These are phyloP conservation scores for Phlegmacium glaucopus DNA, from an alignment of 768 basidiomycete genomes.

Conservation along the genomic window DNA sequence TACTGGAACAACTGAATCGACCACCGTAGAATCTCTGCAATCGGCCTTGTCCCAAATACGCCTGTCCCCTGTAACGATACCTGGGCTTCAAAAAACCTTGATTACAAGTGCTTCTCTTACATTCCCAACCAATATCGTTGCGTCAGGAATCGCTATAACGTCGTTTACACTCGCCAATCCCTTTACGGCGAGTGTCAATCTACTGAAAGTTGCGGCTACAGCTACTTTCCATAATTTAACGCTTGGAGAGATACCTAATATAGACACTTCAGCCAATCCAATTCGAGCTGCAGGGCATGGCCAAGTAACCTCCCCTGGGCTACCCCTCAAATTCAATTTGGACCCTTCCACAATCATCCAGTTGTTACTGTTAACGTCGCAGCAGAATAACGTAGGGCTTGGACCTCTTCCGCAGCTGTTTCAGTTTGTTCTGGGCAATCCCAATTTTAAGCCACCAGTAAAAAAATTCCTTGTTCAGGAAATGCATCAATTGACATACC, in stretches of 20 bases:
- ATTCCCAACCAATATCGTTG: slow-evolving; percentile 60
- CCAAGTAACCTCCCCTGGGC: slow-evolving; percentile 48
- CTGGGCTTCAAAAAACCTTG: slow-evolving; percentile 59
- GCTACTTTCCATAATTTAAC: slow-evolving; percentile 54
- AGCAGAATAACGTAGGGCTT: slow-evolving; percentile 54
- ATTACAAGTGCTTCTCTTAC: slow-evolving; percentile 52
- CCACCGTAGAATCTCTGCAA: slow-evolving; percentile 58
- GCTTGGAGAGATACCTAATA: slow-evolving; percentile 55
- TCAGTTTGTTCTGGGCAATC: slow-evolving; percentile 49
- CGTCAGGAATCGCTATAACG: slow-evolving; percentile 56
- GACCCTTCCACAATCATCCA: slow-evolving; percentile 60
- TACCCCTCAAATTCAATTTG: slow-evolving; percentile 64
- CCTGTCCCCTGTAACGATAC: slow-evolving; percentile 60
- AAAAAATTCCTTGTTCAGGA: slow-evolving; percentile 6
- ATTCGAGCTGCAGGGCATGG: slow-evolving; percentile 59
- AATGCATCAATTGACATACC: not conserved
- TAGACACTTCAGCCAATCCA: slow-evolving; percentile 52
- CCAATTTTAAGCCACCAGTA: slow-evolving; percentile 50
- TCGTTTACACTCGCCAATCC: slow-evolving; percentile 61
- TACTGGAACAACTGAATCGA: slow-evolving; percentile 50
- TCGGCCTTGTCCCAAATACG: slow-evolving; percentile 57
- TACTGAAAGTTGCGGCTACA: slow-evolving; percentile 50
- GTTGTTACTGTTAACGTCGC: slow-evolving; percentile 47
- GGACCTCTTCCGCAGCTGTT: slow-evolving; percentile 56
- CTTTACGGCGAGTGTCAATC: slow-evolving; percentile 69